Conservation (phyloP, 768 basidiomycete species). For the Russula vinacea region DNA sequence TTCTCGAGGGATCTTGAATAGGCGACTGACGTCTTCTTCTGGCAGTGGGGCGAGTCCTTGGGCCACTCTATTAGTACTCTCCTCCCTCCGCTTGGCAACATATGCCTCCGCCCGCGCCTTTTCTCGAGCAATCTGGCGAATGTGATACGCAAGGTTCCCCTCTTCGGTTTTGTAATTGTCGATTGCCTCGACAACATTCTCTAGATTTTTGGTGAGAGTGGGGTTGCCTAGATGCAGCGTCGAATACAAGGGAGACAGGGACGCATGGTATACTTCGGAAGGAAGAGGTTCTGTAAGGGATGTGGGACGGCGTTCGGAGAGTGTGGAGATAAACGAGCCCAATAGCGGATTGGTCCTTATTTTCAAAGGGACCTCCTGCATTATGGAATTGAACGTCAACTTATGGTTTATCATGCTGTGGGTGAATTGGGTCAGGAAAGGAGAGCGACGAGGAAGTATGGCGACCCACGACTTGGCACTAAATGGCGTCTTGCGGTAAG, state of each 20-base stretch:
- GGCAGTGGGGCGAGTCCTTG: conserved; percentile 85
- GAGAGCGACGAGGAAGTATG: background rate
- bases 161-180: conserved; percentile 88
- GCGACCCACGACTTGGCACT: conserved; percentile 70
- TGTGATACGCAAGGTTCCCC: conserved; percentile 85
- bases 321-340: conserved; percentile 69
- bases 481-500: conserved; percentile 80
- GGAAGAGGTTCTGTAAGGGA: conserved; percentile 41
- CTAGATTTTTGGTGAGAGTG: conserved; percentile 71
- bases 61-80: conserved; percentile 71
- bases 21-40: conserved; percentile 76
- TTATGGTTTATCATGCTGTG: conserved; percentile 72
- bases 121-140: conserved; percentile 85
- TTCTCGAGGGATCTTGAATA: conserved; percentile 87
- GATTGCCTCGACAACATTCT: conserved; percentile 80
- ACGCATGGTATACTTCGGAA: conserved; percentile 34
- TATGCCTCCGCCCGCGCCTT: conserved; percentile 73
- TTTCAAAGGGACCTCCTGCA: conserved; percentile 82
- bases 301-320: conserved; percentile 50
- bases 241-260: conserved; percentile 59
- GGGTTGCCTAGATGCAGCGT: conserved; percentile 67
- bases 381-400: conserved; percentile 79
- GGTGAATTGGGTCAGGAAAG: background rate
- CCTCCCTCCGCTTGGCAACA: conserved; percentile 83
- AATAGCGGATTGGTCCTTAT: conserved; percentile 79